Evolutionary conservation across 495 filamentous ascomycete species (phyloP), one percentile per base, ranked within the genome.

Genomic region (Aspergillus diversus): DNA sequence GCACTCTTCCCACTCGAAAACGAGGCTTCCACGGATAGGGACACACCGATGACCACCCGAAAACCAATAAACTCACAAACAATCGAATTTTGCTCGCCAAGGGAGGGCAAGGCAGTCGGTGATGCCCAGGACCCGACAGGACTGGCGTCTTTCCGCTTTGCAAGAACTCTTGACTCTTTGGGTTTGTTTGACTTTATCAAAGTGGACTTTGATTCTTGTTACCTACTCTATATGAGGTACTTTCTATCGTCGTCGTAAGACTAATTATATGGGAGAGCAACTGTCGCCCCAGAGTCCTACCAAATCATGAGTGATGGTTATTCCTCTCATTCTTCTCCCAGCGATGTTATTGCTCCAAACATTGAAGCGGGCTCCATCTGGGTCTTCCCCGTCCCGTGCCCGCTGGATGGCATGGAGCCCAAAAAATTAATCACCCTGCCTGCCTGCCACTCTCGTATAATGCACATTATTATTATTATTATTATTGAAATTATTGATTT

Each of bases 351-450:
- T 63, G 60, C 60, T 57, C 57, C 60, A 61, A 52, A 56, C 48
- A 55, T 61, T 48, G 56, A 37, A 49, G 32, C 43, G 46, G 57
- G 63, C 58, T 65, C 63, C 57, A 65, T 65, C 46, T 34, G 9
- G 55, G 46, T 9, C 55, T 48, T 50, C 50, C 27, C 52, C 52
- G 39, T 61, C 63, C 58, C 63, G 63, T 57, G 42, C 57, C 61
- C 54, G 49, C 43, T 57, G 37, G 37, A 63, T 37, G 61, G 33
- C 53, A 65, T 61, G 57, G 63, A 65, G 55, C 57, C 56, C 43
- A 64, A 64, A 55, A 59, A 43, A 64, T 59, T 64, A 47, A 55
- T 55, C 31, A 11, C 47, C 35, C 13, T 43, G 48, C 48, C 13
- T 43, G 48, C 48, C 49, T 50, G 48, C 16, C 33, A 61, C 50